phyloP scores from a whole-genome alignment of 768 basidiomycete species.

The Rhizopogon sp. region DNA sequence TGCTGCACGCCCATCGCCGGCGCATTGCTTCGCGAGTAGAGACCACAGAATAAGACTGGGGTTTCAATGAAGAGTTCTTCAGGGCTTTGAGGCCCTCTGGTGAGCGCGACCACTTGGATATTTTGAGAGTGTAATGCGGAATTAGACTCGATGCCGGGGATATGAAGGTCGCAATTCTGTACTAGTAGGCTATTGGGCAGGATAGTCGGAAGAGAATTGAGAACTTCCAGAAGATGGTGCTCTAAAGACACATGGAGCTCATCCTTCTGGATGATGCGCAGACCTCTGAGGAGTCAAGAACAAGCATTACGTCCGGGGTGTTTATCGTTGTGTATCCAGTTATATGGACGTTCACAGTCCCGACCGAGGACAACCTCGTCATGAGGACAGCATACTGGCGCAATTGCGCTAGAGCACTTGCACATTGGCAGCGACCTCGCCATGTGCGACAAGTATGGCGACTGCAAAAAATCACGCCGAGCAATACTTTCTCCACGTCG shows the following conservation, averaged over 20 bases:
- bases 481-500: slow-evolving; percentile 25
- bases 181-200: slow-evolving; percentile 40
- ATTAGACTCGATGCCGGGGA: slow-evolving; percentile 35
- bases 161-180: slow-evolving; percentile 37
- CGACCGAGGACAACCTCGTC: too few relatives aligned
- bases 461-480: neutral
- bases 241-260: slow-evolving; percentile 63
- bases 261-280: slow-evolving; percentile 5
- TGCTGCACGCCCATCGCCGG: slow-evolving; percentile 27
- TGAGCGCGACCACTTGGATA: slow-evolving; percentile 70
- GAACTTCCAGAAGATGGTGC: slow-evolving; percentile 47
- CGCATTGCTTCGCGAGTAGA: slow-evolving; percentile 61
- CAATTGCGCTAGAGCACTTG: neutral
- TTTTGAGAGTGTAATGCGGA: slow-evolving; percentile 49
- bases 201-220: slow-evolving; percentile 41
- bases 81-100: slow-evolving; percentile 35
- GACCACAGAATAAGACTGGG: slow-evolving; percentile 61
- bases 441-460: neutral
- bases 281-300: neutral
- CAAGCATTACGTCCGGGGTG: too few relatives aligned
- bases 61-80: slow-evolving; percentile 39
- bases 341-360: too few relatives aligned
- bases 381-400: neutral
- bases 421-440: neutral
- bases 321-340: too few relatives aligned